These are phyloP conservation scores for Colletotrichum chlorophyti DNA, from an alignment of 2,329 filamentous ascomycete species.

Conservation along the genomic window DNA sequence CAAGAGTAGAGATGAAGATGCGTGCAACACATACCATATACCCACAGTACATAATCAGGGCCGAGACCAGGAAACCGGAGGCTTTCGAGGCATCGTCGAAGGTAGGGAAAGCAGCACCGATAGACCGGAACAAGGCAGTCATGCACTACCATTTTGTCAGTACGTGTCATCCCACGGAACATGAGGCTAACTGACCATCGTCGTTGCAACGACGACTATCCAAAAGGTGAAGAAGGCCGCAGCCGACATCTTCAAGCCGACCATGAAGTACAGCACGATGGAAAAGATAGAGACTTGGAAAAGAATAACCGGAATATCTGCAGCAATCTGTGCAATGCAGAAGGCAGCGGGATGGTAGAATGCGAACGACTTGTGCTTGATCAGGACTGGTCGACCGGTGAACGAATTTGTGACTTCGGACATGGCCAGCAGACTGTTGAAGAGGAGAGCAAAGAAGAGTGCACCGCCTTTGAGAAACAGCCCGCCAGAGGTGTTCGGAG, in stretches of 20 bases:
- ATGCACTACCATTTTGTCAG: conserved; percentile 47
- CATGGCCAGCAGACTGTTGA: conserved; percentile 68
- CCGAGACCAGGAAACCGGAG: conserved; percentile 56
- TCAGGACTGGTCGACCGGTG: conserved; percentile 62
- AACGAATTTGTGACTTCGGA: conserved; percentile 72
- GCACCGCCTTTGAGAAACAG: conserved; percentile 70
- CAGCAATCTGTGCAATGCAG: conserved; percentile 63
- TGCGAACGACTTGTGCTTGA: conserved; percentile 65
- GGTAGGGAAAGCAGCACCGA: conserved; percentile 61
- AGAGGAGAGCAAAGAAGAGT: conserved; percentile 69
- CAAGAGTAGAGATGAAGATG: no score
- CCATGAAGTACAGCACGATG: conserved; percentile 70
- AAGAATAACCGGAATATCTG: conserved; percentile 62
- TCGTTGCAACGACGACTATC: conserved; percentile 56
- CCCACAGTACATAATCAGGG: conserved; percentile 67
- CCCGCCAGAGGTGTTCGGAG: conserved; percentile 61
- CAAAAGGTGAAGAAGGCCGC: conserved; percentile 68
- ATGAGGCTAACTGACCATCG: conserved; percentile 50
- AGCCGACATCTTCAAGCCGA: conserved; percentile 58
- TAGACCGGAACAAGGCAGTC: conserved; percentile 63
- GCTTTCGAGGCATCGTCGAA: conserved; percentile 67
- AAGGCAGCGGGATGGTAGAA: conserved; percentile 64
- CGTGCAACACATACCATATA: conserved; percentile 56
- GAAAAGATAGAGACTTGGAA: conserved; percentile 66
- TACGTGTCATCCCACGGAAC: not conserved